phyloP scores from a whole-genome alignment of 2,329 filamentous ascomycete genomes.

The Bipolaris sorokiniana region DNA sequence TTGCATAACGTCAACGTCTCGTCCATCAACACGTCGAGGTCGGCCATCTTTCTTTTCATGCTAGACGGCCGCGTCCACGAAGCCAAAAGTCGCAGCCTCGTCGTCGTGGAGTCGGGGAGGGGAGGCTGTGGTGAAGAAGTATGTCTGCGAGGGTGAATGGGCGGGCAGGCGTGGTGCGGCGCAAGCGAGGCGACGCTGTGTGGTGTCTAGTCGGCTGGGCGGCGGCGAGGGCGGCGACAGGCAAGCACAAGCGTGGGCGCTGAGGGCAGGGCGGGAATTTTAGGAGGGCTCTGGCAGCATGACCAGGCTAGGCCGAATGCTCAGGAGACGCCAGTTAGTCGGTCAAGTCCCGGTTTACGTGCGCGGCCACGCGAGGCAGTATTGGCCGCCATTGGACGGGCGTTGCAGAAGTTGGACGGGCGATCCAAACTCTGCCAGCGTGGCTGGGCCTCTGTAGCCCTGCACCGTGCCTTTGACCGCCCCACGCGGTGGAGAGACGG shows the following conservation, averaged over 20 bases:
- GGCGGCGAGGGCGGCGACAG: constrained; percentile 8
- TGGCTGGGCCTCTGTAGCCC: constrained; percentile 24
- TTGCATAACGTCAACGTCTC: constrained; percentile 19
- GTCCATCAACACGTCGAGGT: constrained; percentile 20
- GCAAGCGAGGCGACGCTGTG: constrained; percentile 16
- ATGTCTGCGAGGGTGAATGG: background rate
- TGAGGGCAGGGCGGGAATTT: constrained; percentile 24
- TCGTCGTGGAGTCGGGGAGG: background rate
- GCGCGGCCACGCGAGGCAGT: constrained; percentile 21
- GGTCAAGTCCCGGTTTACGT: constrained; percentile 26
- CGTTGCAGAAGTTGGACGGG: constrained; percentile 17
- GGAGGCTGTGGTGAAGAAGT: background rate
- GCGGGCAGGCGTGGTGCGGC: constrained; percentile 5
- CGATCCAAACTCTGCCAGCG: constrained; percentile 23
- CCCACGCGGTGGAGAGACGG: constrained; percentile 3
- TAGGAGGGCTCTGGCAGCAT: constrained; percentile 25
- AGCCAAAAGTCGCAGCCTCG: constrained; percentile 10
- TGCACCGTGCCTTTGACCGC: constrained; percentile 19
- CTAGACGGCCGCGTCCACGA: constrained; percentile 4
- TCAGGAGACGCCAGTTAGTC: constrained; percentile 17
- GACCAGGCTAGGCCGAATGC: constrained; percentile 21
- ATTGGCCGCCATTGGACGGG: constrained; percentile 27
- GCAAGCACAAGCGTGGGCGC: background rate
- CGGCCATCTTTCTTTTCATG: constrained; percentile 20
- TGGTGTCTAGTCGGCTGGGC: constrained; percentile 17